These are phyloP conservation scores for Tuber melanosporum DNA, from an alignment of 495 filamentous ascomycete genomes.

Conservation along the genomic window DNA sequence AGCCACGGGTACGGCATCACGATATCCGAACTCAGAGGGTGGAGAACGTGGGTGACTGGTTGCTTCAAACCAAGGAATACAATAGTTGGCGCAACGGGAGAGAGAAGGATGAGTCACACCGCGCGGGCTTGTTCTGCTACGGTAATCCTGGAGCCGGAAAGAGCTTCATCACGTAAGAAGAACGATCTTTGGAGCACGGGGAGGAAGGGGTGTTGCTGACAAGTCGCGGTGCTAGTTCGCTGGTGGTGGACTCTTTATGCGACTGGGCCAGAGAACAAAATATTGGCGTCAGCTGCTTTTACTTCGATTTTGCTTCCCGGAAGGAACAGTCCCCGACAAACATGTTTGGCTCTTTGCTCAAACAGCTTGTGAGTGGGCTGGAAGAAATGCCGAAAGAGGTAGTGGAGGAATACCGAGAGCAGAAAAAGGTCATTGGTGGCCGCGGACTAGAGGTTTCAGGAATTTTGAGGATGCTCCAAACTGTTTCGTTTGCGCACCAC, in stretches of 20 bases:
- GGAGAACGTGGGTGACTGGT: not conserved
- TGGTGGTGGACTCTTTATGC: not conserved
- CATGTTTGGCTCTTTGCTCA: not conserved
- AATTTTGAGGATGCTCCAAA: not conserved
- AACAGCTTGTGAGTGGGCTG: not conserved
- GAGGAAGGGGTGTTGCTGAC: not conserved
- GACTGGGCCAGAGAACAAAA: not conserved
- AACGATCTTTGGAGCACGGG: not conserved
- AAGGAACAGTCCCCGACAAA: not conserved
- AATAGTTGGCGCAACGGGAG: not conserved
- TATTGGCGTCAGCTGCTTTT: not conserved
- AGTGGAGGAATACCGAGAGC: not conserved
- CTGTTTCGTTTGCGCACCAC: not conserved
- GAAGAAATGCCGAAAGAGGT: not conserved
- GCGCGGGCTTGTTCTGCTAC: not conserved
- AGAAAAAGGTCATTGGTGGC: not conserved
- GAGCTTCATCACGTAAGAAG: not conserved
- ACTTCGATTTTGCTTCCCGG: not conserved
- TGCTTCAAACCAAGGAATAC: not conserved
- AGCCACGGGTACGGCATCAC: not conserved
- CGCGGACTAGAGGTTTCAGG: not conserved
- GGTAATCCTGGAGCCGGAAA: not conserved
- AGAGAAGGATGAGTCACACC: not conserved
- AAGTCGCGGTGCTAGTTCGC: not conserved
- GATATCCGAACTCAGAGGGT: not conserved